phyloP scores from a whole-genome alignment of 495 filamentous ascomycete genomes.

The Podospora conica region DNA sequence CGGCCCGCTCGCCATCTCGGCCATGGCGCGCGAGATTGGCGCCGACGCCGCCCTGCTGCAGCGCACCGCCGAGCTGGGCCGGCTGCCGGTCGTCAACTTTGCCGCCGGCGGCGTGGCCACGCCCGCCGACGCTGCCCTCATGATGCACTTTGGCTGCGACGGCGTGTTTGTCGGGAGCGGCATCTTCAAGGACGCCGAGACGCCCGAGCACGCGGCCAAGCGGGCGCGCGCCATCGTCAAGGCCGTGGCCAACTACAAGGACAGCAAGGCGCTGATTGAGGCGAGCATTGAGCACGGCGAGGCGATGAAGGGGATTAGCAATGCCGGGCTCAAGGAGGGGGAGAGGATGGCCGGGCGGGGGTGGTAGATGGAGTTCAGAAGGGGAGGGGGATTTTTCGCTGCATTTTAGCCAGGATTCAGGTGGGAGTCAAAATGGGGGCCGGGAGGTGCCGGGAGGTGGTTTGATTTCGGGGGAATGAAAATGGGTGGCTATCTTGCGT shows the following conservation, averaged over 20 bases:
- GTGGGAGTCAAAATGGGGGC: neutral
- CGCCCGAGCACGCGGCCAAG: constrained; percentile 72
- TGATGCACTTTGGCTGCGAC: constrained; percentile 99
- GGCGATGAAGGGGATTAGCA: constrained; percentile 94
- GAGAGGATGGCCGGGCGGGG: constrained; percentile 84
- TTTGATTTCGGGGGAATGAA: neutral
- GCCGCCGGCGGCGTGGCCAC: constrained; percentile 96
- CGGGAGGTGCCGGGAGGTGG: neutral
- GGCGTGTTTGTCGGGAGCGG: constrained; percentile 95
- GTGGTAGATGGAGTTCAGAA: constrained; percentile 54
- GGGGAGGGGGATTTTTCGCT: neutral
- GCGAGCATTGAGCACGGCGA: constrained; percentile 82
- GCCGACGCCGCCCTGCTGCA: constrained; percentile 70
- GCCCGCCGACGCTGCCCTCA: constrained; percentile 91
- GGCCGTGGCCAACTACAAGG: constrained; percentile 82
- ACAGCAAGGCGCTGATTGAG: constrained; percentile 80
- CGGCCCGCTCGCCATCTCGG: constrained; percentile 60
- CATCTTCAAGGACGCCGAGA: constrained; percentile 74
- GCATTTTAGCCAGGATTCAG: neutral
- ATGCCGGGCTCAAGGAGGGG: constrained; percentile 59
- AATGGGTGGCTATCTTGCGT: neutral
- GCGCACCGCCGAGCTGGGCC: constrained; percentile 77
- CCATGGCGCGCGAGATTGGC: constrained; percentile 74
- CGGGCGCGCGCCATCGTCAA: constrained; percentile 91
- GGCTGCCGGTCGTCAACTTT: constrained; percentile 96